Base-by-base conservation (phyloP, 352 stramenopile genomes). In the Globisporangium spiculum region DNA sequence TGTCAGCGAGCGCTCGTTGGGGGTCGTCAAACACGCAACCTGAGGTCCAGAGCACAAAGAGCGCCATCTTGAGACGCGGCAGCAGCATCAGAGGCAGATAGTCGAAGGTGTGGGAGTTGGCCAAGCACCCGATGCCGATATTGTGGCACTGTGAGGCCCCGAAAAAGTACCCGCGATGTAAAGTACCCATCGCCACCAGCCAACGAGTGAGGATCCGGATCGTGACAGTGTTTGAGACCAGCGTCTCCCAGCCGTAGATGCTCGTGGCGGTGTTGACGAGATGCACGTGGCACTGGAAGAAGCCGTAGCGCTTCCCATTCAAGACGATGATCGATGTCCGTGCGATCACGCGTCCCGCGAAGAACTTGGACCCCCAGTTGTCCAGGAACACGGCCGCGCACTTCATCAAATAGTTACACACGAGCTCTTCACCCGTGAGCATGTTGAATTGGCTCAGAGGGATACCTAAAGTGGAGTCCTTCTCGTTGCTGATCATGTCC, bases 1-100 rank as follows among this genome's bases (percentile, higher is more conserved):
- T 62, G 5, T 75, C 62, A 1, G 24, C 24, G 1, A 80, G 48
- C 1, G 65, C 63, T 10, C 46, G 50, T 57, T 78, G 66, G 0
- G 66, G 14, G 1, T 69, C 76, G 57, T 78, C 73, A 38, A 80
- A 80, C 14, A 55, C 16, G 53, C 70, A 76, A 0, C 71, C 73
- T 20, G 72, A 44, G 4, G 73, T 68, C 38, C 58, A 79, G 54
- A 80, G 80, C 10, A 65, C 66, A 7, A 65, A 66, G 14, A 83
- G 53, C 4, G 69, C 69, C 6, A 54, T 68, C 24, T 67, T 67
- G 9, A 80, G 58, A 0, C 71, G 68, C 10, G 65, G 65, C 0
- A 78, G 20, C 1, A 83, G 54, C 12, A 56, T 16, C 1, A 78
- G 10, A 1, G 73, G 71, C 0, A 78, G 36, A 1, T 76, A n/a